Evolutionary conservation across 495 filamentous ascomycete species (phyloP), one percentile per base, ranked within the genome.

Genomic region (Trichoderma gamsii): DNA sequence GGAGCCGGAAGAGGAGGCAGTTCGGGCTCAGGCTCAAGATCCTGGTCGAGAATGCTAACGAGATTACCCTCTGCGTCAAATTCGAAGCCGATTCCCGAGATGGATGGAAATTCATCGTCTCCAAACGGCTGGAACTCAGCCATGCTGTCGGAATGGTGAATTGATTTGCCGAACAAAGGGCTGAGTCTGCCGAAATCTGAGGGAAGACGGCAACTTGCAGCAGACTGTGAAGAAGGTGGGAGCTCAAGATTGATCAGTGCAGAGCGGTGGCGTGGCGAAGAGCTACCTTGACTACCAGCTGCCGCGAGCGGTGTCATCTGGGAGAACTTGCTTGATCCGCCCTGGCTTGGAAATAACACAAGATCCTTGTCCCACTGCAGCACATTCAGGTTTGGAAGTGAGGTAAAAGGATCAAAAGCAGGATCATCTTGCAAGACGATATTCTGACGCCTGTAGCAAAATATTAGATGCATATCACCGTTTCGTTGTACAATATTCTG

Each of bases 361-460:
- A 32, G 32, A 23, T 51, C 41, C 49, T 13, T 21, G 38, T 70
- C 66, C 18, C 79, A 74, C 44, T 13, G 44, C 3, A 64, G 82
- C 41, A 90, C 72, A 46, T 89, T 83, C 23, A 89, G 75, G 12
- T 80, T 79, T 13, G 83, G 84, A 21, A 90, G 79, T 63, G 75
- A 78, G 27, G 86, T 82, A 49, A 91, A 90, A 0, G 90, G 90
- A 1, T 93, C 75, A 71, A 97, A 97, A n/a, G 86, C 84, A 7
- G 93, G 93, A 75, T 98, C 95, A 70, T 99, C 92, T 25, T 83
- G 79, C 4, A 97, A 82, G 16, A 93, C 76, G 61, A 97, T 86
- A 70, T 92, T 90, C 59, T 90, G 89, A 25, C 88, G 89, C 69
- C 94, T 97, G 72, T 8, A 41, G 64, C 64, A 11, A 65, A 66